These are phyloP conservation scores for Ceratobasidium sp. DNA, from an alignment of 1,284 basidiomycete genomes.

Conservation along the genomic window DNA sequence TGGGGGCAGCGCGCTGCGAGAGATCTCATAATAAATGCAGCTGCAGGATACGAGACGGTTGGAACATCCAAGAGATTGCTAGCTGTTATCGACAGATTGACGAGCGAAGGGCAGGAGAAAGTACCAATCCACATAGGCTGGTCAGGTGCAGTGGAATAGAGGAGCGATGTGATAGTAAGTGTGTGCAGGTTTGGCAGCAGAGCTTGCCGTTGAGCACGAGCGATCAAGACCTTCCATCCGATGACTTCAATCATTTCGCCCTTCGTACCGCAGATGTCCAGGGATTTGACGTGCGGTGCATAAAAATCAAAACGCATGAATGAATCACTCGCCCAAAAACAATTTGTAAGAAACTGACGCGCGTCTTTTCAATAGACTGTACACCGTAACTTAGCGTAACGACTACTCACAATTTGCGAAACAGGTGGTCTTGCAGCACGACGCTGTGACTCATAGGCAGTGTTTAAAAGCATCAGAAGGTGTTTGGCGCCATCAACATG, in stretches of 20 bases:
- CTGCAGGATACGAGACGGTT: not conserved
- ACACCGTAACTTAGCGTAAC: too few species aligned
- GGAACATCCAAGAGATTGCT: not conserved
- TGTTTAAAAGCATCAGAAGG: not conserved
- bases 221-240: not conserved
- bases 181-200: constrained; percentile 14
- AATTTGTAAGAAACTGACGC: not conserved
- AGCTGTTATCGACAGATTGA: not conserved
- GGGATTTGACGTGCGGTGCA: constrained; percentile 8
- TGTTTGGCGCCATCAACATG: not conserved
- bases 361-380: not conserved
- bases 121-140: constrained; percentile 5
- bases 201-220: not conserved
- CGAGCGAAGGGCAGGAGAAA: constrained; percentile 2
- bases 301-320: constrained; percentile 18
- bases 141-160: not conserved
- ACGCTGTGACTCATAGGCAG: too few species aligned
- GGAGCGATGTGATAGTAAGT: not conserved
- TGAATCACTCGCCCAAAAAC: not conserved
- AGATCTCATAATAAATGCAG: not conserved
- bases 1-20: not conserved
- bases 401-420: too few species aligned
- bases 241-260: not conserved
- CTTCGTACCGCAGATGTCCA: constrained; percentile 1
- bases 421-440: too few species aligned